These are phyloP conservation scores for Curvularia hawaiiensis DNA, from an alignment of 2,329 filamentous ascomycete genomes.

Conservation along the genomic window DNA sequence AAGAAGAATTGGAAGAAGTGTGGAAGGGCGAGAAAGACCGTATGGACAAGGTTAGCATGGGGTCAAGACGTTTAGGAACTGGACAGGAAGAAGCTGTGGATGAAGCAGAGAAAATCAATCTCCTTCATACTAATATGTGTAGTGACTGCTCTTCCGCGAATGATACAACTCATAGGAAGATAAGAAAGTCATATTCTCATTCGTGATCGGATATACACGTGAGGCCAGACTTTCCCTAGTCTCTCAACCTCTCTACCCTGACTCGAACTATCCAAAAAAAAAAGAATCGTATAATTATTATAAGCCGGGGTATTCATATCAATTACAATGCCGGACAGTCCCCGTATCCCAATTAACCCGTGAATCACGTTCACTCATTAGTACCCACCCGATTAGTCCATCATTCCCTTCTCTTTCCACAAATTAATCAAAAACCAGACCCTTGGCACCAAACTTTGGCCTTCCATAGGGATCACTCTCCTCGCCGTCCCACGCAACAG, in stretches of 20 bases:
- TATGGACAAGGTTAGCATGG: background rate
- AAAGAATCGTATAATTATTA: background rate
- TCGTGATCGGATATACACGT: background rate
- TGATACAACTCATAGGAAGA: no score
- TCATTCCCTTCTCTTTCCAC: no score
- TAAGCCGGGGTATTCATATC: background rate
- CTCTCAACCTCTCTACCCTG: background rate
- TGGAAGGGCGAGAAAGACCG: no score
- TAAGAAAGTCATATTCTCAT: background rate
- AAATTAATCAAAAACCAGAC: slow-evolving; percentile 22
- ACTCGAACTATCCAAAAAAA: background rate
- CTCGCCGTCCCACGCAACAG: slow-evolving; percentile 24
- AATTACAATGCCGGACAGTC: background rate
- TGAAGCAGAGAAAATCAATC: background rate
- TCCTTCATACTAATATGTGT: no score
- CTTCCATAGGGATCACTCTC: slow-evolving; percentile 22
- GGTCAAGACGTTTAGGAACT: background rate
- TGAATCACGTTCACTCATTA: background rate
- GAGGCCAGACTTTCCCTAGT: background rate
- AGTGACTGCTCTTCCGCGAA: no score
- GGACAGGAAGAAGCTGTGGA: no score
- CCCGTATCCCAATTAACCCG: background rate
- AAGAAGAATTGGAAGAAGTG: no score
- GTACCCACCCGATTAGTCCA: background rate
- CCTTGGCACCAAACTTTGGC: slow-evolving; percentile 21